These are phyloP conservation scores for Leptographium flavum DNA, from an alignment of 2,329 filamentous ascomycete genomes.

Conservation along the genomic window DNA sequence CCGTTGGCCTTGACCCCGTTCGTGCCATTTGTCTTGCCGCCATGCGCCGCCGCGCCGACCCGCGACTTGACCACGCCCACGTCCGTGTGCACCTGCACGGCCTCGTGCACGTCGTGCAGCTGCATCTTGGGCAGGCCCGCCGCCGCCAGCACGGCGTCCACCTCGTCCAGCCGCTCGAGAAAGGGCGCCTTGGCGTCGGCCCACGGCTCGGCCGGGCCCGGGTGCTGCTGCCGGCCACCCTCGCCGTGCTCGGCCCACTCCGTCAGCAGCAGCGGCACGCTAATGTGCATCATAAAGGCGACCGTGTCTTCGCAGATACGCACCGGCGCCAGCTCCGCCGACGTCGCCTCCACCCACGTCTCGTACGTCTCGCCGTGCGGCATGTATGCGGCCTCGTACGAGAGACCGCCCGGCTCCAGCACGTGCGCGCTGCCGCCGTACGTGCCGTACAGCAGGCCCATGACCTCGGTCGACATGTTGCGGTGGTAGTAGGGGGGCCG, in stretches of 20 bases:
- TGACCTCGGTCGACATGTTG: constrained; percentile 42
- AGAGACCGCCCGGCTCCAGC: constrained; percentile 18
- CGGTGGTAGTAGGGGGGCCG: constrained; percentile 53
- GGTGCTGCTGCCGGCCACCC: neutral
- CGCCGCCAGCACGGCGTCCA: constrained; percentile 17
- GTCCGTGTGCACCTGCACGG: too few relatives aligned
- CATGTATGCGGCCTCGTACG: constrained; percentile 21
- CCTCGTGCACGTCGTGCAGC: too few relatives aligned
- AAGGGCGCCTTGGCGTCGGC: constrained; percentile 4
- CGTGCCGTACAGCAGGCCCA: constrained; percentile 32
- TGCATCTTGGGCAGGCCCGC: neutral
- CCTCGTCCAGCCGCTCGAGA: constrained; percentile 2
- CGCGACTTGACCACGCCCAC: too few relatives aligned
- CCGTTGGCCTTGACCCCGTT: neutral
- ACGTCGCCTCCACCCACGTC: constrained; percentile 16
- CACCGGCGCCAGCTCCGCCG: constrained; percentile 4
- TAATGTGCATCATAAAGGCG: constrained; percentile 10
- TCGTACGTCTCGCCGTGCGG: constrained; percentile 21
- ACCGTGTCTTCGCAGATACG: constrained; percentile 4
- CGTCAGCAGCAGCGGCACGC: constrained; percentile 4
- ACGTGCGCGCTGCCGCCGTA: constrained; percentile 16
- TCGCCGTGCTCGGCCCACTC: constrained; percentile 1
- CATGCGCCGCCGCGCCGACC: too few relatives aligned
- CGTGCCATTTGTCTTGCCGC: neutral
- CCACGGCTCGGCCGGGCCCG: neutral